These are phyloP conservation scores for Paracorniculantispora psalliotae DNA, from an alignment of 2,329 filamentous ascomycete species.

Conservation along the genomic window DNA sequence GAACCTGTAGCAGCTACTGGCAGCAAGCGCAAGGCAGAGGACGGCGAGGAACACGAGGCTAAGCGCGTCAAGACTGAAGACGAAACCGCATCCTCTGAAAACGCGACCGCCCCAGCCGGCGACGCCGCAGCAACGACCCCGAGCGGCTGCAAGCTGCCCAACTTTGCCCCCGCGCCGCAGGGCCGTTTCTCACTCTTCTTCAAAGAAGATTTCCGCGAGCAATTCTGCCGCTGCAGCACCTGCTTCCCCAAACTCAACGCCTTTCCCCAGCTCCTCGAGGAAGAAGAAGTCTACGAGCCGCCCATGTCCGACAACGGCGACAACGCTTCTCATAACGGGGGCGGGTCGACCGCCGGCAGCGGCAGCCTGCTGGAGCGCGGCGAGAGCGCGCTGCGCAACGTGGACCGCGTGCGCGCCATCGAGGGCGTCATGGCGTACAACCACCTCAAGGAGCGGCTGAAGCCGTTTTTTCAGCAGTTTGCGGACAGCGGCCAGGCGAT, in stretches of 20 bases:
- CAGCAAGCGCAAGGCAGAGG: conserved; percentile 65
- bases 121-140: conserved; percentile 15
- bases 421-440: conserved; percentile 99
- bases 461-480: conserved; percentile 88
- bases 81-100: conserved; percentile 20
- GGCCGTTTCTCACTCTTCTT: conserved; percentile 77
- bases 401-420: conserved; percentile 89
- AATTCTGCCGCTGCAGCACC: conserved; percentile 74
- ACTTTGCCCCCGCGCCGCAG: conserved; percentile 51
- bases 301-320: conserved; percentile 68
- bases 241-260: conserved; percentile 70
- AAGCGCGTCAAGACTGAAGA: conserved; percentile 51
- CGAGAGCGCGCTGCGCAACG: conserved; percentile 83
- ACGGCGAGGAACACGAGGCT: conserved; percentile 35
- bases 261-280: conserved; percentile 81
- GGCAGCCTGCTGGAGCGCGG: conserved; percentile 85
- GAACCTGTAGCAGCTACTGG: not conserved
- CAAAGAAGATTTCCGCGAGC: conserved; percentile 69
- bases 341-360: conserved; percentile 60
- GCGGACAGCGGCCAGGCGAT: conserved; percentile 86
- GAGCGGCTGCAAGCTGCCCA: conserved; percentile 52
- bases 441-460: conserved; percentile 91
- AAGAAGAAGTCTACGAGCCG: conserved; percentile 91
- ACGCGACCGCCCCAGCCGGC: not conserved
- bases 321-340: conserved; percentile 32